phyloP scores from a whole-genome alignment of 2,329 filamentous ascomycete species.

The Alternaria gaisen region DNA sequence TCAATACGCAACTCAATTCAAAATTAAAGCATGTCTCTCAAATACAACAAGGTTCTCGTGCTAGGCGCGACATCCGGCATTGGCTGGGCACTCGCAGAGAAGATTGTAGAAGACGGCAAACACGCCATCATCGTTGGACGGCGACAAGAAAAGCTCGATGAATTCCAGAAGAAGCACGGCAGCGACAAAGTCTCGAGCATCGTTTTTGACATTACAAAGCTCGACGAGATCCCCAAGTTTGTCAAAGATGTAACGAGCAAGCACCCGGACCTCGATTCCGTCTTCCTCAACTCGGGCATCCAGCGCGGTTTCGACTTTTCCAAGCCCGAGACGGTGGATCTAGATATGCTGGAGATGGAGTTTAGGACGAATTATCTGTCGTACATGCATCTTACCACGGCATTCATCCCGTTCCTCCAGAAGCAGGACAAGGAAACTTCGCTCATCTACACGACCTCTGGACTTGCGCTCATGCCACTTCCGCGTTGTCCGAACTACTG shows the following conservation, averaged over 20 bases:
- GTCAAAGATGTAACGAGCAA: constrained; percentile 52
- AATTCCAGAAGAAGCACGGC: constrained; percentile 58
- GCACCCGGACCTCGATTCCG: constrained; percentile 61
- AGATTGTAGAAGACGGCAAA: constrained; percentile 58
- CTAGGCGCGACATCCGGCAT: constrained; percentile 64
- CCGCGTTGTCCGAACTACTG: constrained; percentile 62
- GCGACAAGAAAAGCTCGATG: constrained; percentile 61
- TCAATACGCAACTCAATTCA: not conserved
- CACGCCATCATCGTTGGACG: constrained; percentile 61
- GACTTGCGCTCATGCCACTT: constrained; percentile 61
- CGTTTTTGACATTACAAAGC: constrained; percentile 61
- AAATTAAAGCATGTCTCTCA: constrained; percentile 51
- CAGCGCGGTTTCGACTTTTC: constrained; percentile 61
- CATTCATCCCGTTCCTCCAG: constrained; percentile 61
- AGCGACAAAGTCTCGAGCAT: constrained; percentile 56
- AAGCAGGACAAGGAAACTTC: constrained; percentile 54
- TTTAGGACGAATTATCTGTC: constrained; percentile 62
- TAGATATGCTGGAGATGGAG: constrained; percentile 56
- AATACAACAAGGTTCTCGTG: constrained; percentile 63
- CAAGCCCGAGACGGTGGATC: constrained; percentile 58
- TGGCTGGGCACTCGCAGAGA: constrained; percentile 60
- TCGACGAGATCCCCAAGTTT: constrained; percentile 59
- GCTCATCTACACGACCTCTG: constrained; percentile 60
- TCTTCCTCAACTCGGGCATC: constrained; percentile 65
- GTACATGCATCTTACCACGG: constrained; percentile 59